A percentile compares a stretch with the other conserved stretches of the same genome.
phyloP scores from a whole-genome alignment of 306 rosid genomes.

The Fragaria ananassa region DNA sequence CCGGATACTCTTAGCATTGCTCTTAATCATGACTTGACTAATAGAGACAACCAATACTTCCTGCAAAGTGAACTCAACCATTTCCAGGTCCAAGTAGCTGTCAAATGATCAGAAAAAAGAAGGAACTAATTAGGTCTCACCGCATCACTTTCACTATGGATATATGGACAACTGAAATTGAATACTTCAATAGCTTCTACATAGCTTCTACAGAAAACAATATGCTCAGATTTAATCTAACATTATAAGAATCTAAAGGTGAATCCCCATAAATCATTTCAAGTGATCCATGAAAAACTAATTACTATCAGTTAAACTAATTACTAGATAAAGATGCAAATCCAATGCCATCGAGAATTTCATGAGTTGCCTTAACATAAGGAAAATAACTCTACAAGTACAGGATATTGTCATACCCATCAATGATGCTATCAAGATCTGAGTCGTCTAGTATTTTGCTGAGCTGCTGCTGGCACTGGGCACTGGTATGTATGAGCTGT shows the following conservation, averaged over 20 bases:
- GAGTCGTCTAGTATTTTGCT: conserved; percentile 88
- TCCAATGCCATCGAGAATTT: background rate
- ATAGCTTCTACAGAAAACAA: background rate
- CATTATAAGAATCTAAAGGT: background rate
- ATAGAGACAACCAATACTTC: conserved; percentile 68
- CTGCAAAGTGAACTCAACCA: conserved; percentile 77
- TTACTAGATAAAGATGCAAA: background rate
- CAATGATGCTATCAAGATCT: conserved; percentile 81
- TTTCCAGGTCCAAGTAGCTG: conserved; percentile 85
- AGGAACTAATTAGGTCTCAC: conserved; percentile 7
- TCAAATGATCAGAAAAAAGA: conserved; percentile 19
- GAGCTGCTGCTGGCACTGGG: conserved; percentile 82
- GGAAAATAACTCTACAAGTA: background rate
- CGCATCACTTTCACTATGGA: conserved; percentile 12
- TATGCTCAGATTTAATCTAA: background rate
- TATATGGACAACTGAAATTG: conserved; percentile 17
- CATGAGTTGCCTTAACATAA: background rate
- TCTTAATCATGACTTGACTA: conserved; percentile 70
- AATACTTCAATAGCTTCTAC: background rate
- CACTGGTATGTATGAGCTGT: conserved; percentile 58
- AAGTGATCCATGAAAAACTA: background rate
- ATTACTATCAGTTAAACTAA: background rate
- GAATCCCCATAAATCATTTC: background rate
- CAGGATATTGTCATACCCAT: conserved; percentile 53
- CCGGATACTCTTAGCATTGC: conserved; percentile 49